These are phyloP conservation scores for Cordyceps fumosorosea DNA, from an alignment of 2,329 filamentous ascomycete genomes.

Conservation along the genomic window DNA sequence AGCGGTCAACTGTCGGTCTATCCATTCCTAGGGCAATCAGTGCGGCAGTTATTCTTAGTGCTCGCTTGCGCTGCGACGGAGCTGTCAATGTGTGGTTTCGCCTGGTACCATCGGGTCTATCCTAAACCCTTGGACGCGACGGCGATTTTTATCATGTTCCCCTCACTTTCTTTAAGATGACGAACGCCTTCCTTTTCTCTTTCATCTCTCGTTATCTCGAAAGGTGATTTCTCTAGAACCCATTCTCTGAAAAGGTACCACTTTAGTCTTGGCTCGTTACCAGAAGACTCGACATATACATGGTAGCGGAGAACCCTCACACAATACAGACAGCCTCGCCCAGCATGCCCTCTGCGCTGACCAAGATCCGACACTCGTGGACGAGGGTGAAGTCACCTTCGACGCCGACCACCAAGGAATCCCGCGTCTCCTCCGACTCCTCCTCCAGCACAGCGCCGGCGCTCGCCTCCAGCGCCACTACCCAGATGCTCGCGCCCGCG, in stretches of 20 bases:
- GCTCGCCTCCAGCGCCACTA: background rate
- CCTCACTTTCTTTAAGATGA: no score
- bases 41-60: no score
- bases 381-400: background rate
- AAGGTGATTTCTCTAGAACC: no score
- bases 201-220: no score
- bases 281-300: background rate
- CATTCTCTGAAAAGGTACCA: no score
- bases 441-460: background rate
- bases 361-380: conserved; percentile 5
- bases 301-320: no score
- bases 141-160: background rate
- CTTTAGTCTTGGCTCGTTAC: background rate
- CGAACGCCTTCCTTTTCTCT: no score
- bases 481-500: no score
- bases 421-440: background rate
- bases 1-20: no score
- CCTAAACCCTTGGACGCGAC: background rate
- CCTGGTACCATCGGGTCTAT: background rate
- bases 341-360: background rate
- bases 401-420: background rate
- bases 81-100: background rate
- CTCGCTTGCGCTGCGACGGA: background rate
- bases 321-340: no score
- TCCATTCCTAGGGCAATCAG: background rate